Evolutionary conservation across 305 asterid species (phyloP), one percentile per base, ranked within the genome.

Genomic region (Solanum hybrid): DNA sequence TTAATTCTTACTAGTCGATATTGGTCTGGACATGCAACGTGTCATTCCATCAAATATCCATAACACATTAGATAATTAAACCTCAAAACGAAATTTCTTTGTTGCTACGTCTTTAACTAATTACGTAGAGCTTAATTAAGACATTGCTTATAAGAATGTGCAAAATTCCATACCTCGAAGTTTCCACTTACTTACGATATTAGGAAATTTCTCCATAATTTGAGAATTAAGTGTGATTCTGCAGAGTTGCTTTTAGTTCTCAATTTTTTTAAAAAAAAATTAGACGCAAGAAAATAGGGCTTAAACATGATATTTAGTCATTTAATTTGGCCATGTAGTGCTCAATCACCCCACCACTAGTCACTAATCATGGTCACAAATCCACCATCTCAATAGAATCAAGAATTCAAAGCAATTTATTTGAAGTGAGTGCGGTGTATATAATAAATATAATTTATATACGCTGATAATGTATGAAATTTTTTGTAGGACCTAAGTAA

Each of bases 401-500:
- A 51, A 51, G 22, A 51, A 51, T 51, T 5, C 87, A 83, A 38
- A 12, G 13, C 65, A 80, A 80, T n/a, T 80, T 14, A 80, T 36
- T 36, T 78, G 9, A 78, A 33, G 29, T 22, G 10, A 22, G 17
- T 79, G 10, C 1, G 1, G 7, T 34, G 5, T 1, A 20, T 15
- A 33, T 33, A 32, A 32, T 77, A 32, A 17, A 78, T 33, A 4
- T 22, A 79, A 33, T 34, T 33, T 10, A 33, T 78, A 20, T 33
- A 8, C 0, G 0, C 0, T 0, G 0, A 10, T 0, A 22, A 0
- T 22, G 1, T 22, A 78, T 22, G 0, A 5, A 22, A 2, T 4
- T 33, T 78, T 31, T 45, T 0, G 39, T 36, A 36, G 10, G 39
- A 36, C 39, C 11, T 36, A 36, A 7, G 39, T 36, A 36, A 8